Base-by-base conservation (phyloP, 805 yeast genomes). In the Saccharomycopsis javanensis region DNA sequence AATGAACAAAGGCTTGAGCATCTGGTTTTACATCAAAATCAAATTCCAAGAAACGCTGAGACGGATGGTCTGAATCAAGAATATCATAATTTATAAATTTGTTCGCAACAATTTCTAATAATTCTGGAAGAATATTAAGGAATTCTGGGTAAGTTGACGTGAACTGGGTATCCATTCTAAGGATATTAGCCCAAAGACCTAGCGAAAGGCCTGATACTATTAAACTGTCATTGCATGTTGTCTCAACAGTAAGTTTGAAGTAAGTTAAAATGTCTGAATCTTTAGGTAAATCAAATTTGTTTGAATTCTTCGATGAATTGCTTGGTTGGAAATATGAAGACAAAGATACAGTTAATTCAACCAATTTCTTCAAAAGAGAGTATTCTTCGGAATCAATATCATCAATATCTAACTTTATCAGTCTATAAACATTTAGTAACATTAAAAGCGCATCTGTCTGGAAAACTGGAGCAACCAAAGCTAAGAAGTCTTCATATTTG, bases 11-110 rank as follows among this genome's bases (percentile, higher is more conserved):
- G 0, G 87, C 78, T 51, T 79, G 79, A 8, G 85, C 77, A 62
- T 94, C 99, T 0, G 95, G 84, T 30, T 79, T 78, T 0, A 94
- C 83, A 69, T 92, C 97, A 67, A 92, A 92, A 69, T 94, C 99
- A 48, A 85, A 73, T n/a, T 82, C 88, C 51, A 91, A 73, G 65
- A 76, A 91, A 61, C 79, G 79, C 59, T 80, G 81, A 0, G 91
- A 80, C 1, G 78, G 70, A 57, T 82, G 79, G 1, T 82, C 85
- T 11, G 85, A 88, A 56, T 81, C 82, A 55, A 84, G 78, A 59
- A 81, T 82, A 35, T 79, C 79, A 69, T 84, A 94, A 65, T 85
- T 85, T 30, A 94, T 71, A 28, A 91, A 77, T 57, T 96, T 79
- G 62, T 86, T 82, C 0, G 96, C 86, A 1, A 96, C 81, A 38